These are phyloP conservation scores for Scorias spongiosa DNA, from an alignment of 2,329 filamentous ascomycete genomes.

Conservation along the genomic window DNA sequence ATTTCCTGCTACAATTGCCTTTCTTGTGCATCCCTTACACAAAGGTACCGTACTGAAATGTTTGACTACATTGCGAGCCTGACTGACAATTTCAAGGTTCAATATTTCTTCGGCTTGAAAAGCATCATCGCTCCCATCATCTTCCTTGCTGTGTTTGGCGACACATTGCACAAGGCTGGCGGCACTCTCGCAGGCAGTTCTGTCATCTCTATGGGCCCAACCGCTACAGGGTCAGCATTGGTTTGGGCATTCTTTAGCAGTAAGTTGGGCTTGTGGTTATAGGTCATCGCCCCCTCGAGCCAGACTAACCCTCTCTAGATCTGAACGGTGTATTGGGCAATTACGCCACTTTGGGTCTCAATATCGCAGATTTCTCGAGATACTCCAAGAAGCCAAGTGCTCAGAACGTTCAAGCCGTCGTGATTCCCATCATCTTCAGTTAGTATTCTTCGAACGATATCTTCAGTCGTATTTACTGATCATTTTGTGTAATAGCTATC, in stretches of 20 bases:
- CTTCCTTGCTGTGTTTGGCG: slow-evolving; percentile 17
- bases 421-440: slow-evolving; percentile 36
- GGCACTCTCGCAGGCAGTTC: slow-evolving; percentile 15
- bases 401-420: slow-evolving; percentile 18
- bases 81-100: slow-evolving; percentile 4
- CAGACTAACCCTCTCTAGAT: slow-evolving; percentile 2
- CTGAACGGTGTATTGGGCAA: slow-evolving; percentile 17
- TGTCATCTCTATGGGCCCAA: slow-evolving; percentile 17
- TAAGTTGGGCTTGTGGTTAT: slow-evolving; percentile 11
- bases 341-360: slow-evolving; percentile 19
- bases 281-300: slow-evolving; percentile 1
- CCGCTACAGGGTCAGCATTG: slow-evolving; percentile 14
- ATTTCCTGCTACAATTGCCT: slow-evolving; percentile 38
- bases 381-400: slow-evolving; percentile 17
- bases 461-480: neutral
- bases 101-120: slow-evolving; percentile 25
- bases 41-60: slow-evolving; percentile 7
- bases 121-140: slow-evolving; percentile 21
- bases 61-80: neutral
- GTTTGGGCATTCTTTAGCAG: slow-evolving; percentile 15
- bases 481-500: slow-evolving; percentile 21
- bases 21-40: slow-evolving; percentile 39
- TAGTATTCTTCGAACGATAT: neutral
- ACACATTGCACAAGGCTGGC: slow-evolving; percentile 16
- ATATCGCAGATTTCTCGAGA: slow-evolving; percentile 20